A percentile compares a stretch with the other conserved stretches of the same genome.
These are phyloP conservation scores for Pezicula rhizophila DNA, from an alignment of 2,329 filamentous ascomycete genomes.

Conservation along the genomic window DNA sequence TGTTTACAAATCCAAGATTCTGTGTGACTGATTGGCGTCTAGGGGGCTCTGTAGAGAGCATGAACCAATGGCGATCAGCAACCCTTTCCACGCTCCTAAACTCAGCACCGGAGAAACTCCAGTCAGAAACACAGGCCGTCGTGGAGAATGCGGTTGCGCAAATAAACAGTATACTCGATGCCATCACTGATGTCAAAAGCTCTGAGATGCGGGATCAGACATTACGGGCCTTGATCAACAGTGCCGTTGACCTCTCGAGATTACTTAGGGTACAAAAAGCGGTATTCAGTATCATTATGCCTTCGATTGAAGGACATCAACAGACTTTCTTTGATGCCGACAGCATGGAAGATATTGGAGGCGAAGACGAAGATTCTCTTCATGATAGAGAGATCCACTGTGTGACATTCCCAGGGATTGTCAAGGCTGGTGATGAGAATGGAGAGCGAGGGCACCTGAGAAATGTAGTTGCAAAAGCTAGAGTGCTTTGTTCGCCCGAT, in stretches of 20 bases:
- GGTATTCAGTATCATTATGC: slow-evolving; percentile 50
- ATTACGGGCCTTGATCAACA: slow-evolving; percentile 46
- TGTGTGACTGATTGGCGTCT: slow-evolving; percentile 15
- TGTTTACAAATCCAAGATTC: background rate
- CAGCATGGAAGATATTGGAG: slow-evolving; percentile 62
- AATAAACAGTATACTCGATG: slow-evolving; percentile 43
- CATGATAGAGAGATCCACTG: slow-evolving; percentile 50
- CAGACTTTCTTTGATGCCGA: slow-evolving; percentile 48
- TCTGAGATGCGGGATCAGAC: slow-evolving; percentile 42
- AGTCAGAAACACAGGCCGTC: slow-evolving; percentile 37
- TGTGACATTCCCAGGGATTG: slow-evolving; percentile 57
- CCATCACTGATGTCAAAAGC: slow-evolving; percentile 31
- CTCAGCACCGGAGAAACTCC: slow-evolving; percentile 41
- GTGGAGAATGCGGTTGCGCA: slow-evolving; percentile 38
- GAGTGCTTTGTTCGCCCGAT: slow-evolving; percentile 47
- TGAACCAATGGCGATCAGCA: slow-evolving; percentile 63
- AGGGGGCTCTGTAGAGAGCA: slow-evolving; percentile 42
- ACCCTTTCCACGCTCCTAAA: slow-evolving; percentile 55
- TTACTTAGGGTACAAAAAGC: slow-evolving; percentile 54
- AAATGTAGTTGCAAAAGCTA: slow-evolving; percentile 61
- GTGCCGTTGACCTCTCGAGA: slow-evolving; percentile 50
- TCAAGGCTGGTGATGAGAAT: slow-evolving; percentile 60
- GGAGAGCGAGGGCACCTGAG: slow-evolving; percentile 54
- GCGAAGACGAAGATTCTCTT: slow-evolving; percentile 51
- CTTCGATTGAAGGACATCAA: slow-evolving; percentile 43